These are phyloP conservation scores for Fusarium sterilihyphosum DNA, from an alignment of 2,329 filamentous ascomycete genomes.

Conservation along the genomic window DNA sequence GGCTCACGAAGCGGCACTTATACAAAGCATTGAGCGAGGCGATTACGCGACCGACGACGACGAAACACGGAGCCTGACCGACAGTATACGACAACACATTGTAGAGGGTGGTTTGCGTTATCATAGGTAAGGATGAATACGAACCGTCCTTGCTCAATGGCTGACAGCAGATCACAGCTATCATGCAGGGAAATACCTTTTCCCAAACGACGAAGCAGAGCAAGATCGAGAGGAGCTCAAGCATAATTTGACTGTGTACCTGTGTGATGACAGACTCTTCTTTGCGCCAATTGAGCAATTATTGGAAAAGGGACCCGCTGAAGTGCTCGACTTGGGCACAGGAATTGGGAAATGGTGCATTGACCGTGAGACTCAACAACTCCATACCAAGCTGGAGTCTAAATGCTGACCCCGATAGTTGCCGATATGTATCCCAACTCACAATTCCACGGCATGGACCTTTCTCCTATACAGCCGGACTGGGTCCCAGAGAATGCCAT, in stretches of 20 bases:
- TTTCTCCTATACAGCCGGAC: slow-evolving; percentile 63
- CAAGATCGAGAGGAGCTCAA: slow-evolving; percentile 55
- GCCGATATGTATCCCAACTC: slow-evolving; percentile 58
- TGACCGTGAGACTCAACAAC: slow-evolving; percentile 53
- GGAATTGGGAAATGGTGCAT: slow-evolving; percentile 58
- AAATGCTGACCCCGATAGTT: slow-evolving; percentile 48
- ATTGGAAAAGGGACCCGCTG: slow-evolving; percentile 37
- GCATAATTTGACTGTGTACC: slow-evolving; percentile 51
- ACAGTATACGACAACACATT: slow-evolving; percentile 56
- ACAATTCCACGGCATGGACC: slow-evolving; percentile 59
- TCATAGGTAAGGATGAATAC: slow-evolving; percentile 33
- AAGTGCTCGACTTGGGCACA: too few species aligned
- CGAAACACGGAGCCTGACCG: slow-evolving; percentile 54
- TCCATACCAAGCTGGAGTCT: background rate
- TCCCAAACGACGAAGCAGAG: slow-evolving; percentile 56
- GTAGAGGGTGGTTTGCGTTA: slow-evolving; percentile 54
- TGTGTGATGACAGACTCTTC: slow-evolving; percentile 54
- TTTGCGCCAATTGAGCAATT: slow-evolving; percentile 55
- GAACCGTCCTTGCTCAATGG: background rate
- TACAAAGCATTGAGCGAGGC: slow-evolving; percentile 49
- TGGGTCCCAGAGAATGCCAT: slow-evolving; percentile 62
- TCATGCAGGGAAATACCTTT: slow-evolving; percentile 54
- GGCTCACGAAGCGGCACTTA: slow-evolving; percentile 43
- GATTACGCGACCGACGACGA: slow-evolving; percentile 44
- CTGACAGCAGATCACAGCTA: slow-evolving; percentile 41